phyloP scores from a whole-genome alignment of 352 stramenopile genomes.

The Pythium dissimile region DNA sequence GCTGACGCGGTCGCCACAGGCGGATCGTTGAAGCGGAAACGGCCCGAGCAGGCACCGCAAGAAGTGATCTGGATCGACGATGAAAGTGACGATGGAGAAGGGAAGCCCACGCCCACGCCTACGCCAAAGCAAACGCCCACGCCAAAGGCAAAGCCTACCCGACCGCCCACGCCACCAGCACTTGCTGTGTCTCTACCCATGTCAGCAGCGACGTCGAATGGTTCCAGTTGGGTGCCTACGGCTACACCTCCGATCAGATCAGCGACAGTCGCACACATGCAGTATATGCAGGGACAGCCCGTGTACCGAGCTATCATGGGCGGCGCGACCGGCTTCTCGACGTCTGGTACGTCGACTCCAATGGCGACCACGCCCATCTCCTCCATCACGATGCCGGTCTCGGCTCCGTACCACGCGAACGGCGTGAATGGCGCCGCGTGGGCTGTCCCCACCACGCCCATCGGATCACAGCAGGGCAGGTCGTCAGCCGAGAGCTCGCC shows the following conservation, averaged over 20 bases:
- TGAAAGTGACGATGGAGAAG: neutral
- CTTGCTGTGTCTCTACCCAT: too few relatives aligned
- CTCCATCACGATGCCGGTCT: neutral
- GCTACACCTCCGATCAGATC: too few relatives aligned
- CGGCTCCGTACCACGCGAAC: neutral
- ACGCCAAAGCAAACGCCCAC: neutral
- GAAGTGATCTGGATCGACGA: slow-evolving; percentile 68
- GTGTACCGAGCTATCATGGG: neutral
- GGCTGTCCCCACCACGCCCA: neutral
- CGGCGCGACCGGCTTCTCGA: neutral
- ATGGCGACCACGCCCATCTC: neutral
- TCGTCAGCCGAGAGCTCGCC: neutral
- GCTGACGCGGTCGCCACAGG: neutral
- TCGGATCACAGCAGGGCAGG: neutral
- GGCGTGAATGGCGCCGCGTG: neutral
- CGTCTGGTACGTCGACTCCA: neutral
- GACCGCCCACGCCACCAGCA: too few relatives aligned
- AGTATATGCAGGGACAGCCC: too few relatives aligned
- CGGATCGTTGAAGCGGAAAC: slow-evolving; percentile 56
- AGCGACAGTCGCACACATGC: too few relatives aligned
- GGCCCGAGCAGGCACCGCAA: slow-evolving; percentile 5
- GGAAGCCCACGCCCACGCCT: neutral
- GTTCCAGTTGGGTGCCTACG: neutral
- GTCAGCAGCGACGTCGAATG: neutral
- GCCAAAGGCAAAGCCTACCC: neutral